Conservation (phyloP, 2,329 filamentous ascomycete genomes). For the Stachybotrys echinatus region DNA sequence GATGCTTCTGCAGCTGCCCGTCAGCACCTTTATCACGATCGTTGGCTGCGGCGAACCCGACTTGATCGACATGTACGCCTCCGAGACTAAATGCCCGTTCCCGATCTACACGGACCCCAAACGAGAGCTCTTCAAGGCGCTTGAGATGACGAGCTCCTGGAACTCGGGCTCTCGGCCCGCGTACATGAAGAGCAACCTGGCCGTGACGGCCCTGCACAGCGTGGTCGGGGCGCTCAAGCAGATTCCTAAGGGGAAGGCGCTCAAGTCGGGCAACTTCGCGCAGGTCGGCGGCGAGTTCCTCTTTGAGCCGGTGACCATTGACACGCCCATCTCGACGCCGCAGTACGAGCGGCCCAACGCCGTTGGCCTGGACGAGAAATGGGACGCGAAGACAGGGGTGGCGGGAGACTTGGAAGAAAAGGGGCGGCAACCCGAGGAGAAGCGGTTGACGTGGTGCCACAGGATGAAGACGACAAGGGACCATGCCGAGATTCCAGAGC, state of each 20-base stretch:
- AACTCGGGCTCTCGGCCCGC: slow-evolving; percentile 54
- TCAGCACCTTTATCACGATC: slow-evolving; percentile 60
- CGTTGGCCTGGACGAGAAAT: slow-evolving; percentile 13
- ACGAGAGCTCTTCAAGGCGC: slow-evolving; percentile 56
- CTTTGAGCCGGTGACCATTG: slow-evolving; percentile 53
- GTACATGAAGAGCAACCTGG: slow-evolving; percentile 56
- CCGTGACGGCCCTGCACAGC: slow-evolving; percentile 43
- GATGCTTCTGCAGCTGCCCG: slow-evolving; percentile 42
- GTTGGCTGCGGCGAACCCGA: slow-evolving; percentile 67
- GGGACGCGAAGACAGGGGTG: slow-evolving; percentile 2
- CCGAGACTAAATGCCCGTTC: slow-evolving; percentile 60
- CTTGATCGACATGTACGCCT: slow-evolving; percentile 62
- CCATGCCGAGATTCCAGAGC: slow-evolving; percentile 64
- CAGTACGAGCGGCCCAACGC: slow-evolving; percentile 23
- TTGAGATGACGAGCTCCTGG: slow-evolving; percentile 65
- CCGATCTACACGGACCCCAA: slow-evolving; percentile 75
- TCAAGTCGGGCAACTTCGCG: slow-evolving; percentile 59
- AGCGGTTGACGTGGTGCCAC: slow-evolving; percentile 72
- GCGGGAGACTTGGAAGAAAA: no score
- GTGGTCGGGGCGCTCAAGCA: slow-evolving; percentile 57
- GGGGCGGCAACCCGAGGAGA: slow-evolving; percentile 35
- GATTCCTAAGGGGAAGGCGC: slow-evolving; percentile 49
- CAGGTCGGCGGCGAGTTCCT: slow-evolving; percentile 76
- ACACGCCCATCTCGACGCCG: slow-evolving; percentile 40
- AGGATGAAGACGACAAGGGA: slow-evolving; percentile 76